Evolutionary conservation across 2,329 filamentous ascomycete genomes (phyloP).

Genomic region (Bipolaris victoriae): DNA sequence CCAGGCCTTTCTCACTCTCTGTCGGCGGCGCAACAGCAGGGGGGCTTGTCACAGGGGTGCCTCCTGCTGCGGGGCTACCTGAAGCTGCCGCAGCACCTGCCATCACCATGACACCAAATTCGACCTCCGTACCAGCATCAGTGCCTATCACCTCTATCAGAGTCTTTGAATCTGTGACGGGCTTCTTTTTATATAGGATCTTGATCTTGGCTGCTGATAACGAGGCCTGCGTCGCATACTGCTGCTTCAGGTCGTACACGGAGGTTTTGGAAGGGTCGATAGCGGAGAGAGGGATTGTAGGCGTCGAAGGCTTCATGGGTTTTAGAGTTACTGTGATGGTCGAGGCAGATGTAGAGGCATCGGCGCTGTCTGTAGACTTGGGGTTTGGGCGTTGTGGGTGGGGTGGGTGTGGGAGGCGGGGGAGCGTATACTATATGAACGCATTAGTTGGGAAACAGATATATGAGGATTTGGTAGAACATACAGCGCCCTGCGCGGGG

Average conservation of each 20-base stretch:
- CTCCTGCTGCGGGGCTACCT: slow-evolving; percentile 41
- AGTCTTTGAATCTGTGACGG: slow-evolving; percentile 76
- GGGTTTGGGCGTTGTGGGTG: slow-evolving; percentile 56
- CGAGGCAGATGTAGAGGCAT: slow-evolving; percentile 34
- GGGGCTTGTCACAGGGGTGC: slow-evolving; percentile 55
- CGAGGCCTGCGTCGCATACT: slow-evolving; percentile 67
- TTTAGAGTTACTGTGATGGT: slow-evolving; percentile 68
- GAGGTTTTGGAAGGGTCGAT: slow-evolving; percentile 71
- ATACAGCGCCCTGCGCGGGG: slow-evolving; percentile 76
- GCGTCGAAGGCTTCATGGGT: slow-evolving; percentile 69
- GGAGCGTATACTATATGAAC: slow-evolving; percentile 69
- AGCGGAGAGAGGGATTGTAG: slow-evolving; percentile 68
- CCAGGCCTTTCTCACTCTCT: slow-evolving; percentile 55
- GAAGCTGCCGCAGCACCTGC: slow-evolving; percentile 61
- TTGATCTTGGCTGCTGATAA: slow-evolving; percentile 75
- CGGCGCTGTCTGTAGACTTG: slow-evolving; percentile 55
- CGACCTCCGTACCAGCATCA: slow-evolving; percentile 63
- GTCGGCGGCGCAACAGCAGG: slow-evolving; percentile 60
- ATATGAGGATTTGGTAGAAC: slow-evolving; percentile 44
- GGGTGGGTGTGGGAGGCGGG: slow-evolving; percentile 65
- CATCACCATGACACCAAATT: slow-evolving; percentile 88
- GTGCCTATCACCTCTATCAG: slow-evolving; percentile 72
- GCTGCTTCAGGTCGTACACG: slow-evolving; percentile 77
- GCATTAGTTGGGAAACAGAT: slow-evolving; percentile 7
- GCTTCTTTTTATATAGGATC: slow-evolving; percentile 86